These are phyloP conservation scores for Penicillium hesseltinei DNA, from an alignment of 2,329 filamentous ascomycete species.

Conservation along the genomic window DNA sequence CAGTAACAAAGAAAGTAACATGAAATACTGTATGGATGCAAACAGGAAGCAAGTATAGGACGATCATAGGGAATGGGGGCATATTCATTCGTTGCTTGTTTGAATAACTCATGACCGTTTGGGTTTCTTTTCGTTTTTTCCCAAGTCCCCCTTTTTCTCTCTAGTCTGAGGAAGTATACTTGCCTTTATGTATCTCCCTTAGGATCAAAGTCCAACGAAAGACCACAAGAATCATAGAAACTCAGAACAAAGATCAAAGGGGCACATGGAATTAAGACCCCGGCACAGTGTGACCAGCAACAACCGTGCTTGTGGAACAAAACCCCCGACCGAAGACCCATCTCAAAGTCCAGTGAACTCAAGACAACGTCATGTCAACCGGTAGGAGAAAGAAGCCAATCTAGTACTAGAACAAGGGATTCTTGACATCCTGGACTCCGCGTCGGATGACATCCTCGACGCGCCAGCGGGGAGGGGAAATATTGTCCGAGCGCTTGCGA, in stretches of 20 bases:
- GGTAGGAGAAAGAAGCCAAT: conserved; percentile 8
- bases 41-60: conserved; percentile 10
- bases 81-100: conserved; percentile 31
- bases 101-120: conserved; percentile 25
- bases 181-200: conserved; percentile 7
- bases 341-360: conserved; percentile 13
- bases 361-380: conserved; percentile 17
- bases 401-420: conserved; percentile 67
- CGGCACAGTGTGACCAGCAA: conserved; percentile 38
- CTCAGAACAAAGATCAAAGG: conserved; percentile 7
- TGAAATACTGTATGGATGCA: conserved; percentile 16
- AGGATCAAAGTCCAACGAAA: conserved; percentile 16
- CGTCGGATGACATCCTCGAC: conserved; percentile 70
- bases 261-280: conserved; percentile 14
- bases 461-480: conserved; percentile 73
- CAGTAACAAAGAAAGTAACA: conserved; percentile 19
- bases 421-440: conserved; percentile 73
- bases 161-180: background rate
- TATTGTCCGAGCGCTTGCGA: conserved; percentile 50
- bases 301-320: conserved; percentile 27
- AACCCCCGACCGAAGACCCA: conserved; percentile 10
- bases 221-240: conserved; percentile 10
- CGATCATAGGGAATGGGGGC: conserved; percentile 22
- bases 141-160: conserved; percentile 5
- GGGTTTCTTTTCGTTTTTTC: conserved; percentile 16